Conservation (phyloP, 2,329 filamentous ascomycete genomes). For the Ampelomyces quisqualis region DNA sequence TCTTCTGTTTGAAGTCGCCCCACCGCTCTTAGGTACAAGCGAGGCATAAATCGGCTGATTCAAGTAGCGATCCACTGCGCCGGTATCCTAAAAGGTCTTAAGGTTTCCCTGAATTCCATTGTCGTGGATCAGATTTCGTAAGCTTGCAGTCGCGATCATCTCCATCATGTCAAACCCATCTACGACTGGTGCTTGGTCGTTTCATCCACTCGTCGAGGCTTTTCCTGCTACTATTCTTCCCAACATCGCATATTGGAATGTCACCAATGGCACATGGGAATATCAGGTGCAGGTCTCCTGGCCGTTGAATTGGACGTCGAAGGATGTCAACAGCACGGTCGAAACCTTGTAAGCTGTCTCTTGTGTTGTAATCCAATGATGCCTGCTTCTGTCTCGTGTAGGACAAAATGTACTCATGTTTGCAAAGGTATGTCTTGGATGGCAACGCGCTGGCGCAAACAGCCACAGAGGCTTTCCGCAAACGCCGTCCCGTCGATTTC, state of each 20-base stretch:
- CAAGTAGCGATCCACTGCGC: too few relatives aligned
- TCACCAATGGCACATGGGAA: conserved; percentile 37
- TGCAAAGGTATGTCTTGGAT: conserved; percentile 38
- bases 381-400: neutral
- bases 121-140: too few relatives aligned
- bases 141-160: too few relatives aligned
- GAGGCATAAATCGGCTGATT: too few relatives aligned
- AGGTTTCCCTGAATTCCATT: too few relatives aligned
- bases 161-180: too few relatives aligned
- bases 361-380: neutral
- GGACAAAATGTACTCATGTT: too few relatives aligned
- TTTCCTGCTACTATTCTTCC: conserved; percentile 31
- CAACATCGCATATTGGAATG: conserved; percentile 34
- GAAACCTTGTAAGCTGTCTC: conserved; percentile 31
- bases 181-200: conserved; percentile 35
- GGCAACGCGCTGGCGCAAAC: conserved; percentile 33
- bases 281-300: conserved; percentile 39
- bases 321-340: conserved; percentile 22
- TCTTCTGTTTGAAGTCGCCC: too few relatives aligned
- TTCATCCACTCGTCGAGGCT: conserved; percentile 26
- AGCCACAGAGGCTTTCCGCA: conserved; percentile 34
- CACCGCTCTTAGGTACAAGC: too few relatives aligned
- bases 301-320: conserved; percentile 37
- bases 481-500: conserved; percentile 35
- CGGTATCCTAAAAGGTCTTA: too few relatives aligned